Evolutionary conservation across 495 filamentous ascomycete species (phyloP).

Genomic region (Penicillium paxilli): DNA sequence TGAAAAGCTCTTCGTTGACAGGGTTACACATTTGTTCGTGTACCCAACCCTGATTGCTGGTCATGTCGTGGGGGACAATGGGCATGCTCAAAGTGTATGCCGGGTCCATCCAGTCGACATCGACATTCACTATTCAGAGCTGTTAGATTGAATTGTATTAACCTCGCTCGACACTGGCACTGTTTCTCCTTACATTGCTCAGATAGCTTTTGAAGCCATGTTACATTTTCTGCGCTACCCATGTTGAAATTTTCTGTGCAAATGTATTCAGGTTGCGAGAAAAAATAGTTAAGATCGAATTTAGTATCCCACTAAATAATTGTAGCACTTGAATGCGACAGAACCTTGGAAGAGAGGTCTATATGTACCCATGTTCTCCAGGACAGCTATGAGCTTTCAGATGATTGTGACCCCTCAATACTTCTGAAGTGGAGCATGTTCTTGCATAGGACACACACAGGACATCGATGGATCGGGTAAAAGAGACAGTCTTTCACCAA

Average conservation of each 20-base stretch:
- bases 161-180: too few relatives aligned
- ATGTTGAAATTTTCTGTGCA: conserved; percentile 5
- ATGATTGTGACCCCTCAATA: neutral
- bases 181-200: conserved; percentile 19
- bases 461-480: neutral
- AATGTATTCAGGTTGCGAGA: neutral
- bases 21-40: conserved; percentile 36
- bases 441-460: conserved; percentile 11
- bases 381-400: neutral
- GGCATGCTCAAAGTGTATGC: conserved; percentile 33
- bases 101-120: conserved; percentile 46
- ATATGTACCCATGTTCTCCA: neutral
- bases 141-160: too few relatives aligned
- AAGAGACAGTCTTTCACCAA: neutral
- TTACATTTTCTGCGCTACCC: conserved; percentile 14
- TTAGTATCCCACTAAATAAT: too few relatives aligned
- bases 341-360: neutral
- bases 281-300: too few relatives aligned
- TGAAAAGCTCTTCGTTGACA: conserved; percentile 36
- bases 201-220: conserved; percentile 21
- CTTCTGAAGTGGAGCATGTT: neutral
- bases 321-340: neutral
- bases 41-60: conserved; percentile 45
- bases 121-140: conserved; percentile 34
- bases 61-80: conserved; percentile 40